Evolutionary conservation across 352 stramenopile genomes (phyloP), one percentile per base, ranked within the genome.

Genomic region (Pythium plurisporium): DNA sequence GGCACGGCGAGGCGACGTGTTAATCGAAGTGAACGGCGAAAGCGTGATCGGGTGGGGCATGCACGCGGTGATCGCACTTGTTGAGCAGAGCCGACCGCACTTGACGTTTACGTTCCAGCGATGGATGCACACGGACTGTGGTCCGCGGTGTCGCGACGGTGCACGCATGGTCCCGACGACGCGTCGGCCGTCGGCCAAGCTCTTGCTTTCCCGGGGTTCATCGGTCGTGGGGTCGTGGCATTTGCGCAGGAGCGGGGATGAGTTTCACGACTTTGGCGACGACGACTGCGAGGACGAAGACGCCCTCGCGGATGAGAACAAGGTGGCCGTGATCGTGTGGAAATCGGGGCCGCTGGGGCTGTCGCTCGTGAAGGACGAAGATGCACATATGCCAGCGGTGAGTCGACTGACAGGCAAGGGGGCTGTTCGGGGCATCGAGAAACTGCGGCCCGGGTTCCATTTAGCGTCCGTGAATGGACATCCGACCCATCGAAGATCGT

Each of bases 331-430:
- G 25, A 69, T 90, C 30, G 62, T 82, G 43, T 90, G 80, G 80
- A 62, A 51, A 10, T 34, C 63, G 0, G 77, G 74, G 0, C 64
- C 75, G 10, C 58, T 90, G 1, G 80, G 80, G 0, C 38, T 90
- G 30, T 82, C 77, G 15, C 58, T 90, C 5, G 34, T 75, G 20
- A 67, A 85, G 43, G 77, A 87, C 27, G 47, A 64, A 29, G 75
- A 81, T 43, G 77, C 73, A 10, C 72, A 74, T 1, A 62, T 72
- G 30, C 60, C 75, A 12, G n/a, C 78, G 9, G 75, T 90, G 49
- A 82, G 82, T 49, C 77, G 80, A 14, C 70, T 90, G 45, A 90
- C 80, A n/a, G 77, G 77, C n/a, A 84, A 83, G 54, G 77, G 80
- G 0, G 70, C 59, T 0, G 69, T 74, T 3, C 37, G 34, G 3